Evolutionary conservation across 176 grass and related monocot species (phyloP).

Genomic region (Triticum monococcum): DNA sequence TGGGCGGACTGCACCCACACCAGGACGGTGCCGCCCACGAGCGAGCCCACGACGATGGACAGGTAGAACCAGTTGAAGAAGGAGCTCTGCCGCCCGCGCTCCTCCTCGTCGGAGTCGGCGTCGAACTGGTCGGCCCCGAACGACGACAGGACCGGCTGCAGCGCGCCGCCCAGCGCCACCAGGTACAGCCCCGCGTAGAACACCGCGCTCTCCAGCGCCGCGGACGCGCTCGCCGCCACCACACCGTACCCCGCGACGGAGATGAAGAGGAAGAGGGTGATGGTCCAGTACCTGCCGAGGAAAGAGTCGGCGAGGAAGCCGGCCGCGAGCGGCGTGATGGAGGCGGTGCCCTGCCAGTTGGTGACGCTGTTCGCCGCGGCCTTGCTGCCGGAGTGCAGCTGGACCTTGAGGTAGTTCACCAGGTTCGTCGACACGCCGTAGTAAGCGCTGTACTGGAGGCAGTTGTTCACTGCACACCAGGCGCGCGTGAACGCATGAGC

Average conservation of each 20-base stretch:
- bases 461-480: too few relatives aligned
- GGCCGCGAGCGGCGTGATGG: too few relatives aligned
- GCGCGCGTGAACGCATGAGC: too few relatives aligned
- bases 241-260: slow-evolving; percentile 26
- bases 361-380: too few relatives aligned
- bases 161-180: slow-evolving; percentile 32
- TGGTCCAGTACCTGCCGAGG: too few relatives aligned
- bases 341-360: too few relatives aligned
- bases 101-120: slow-evolving; percentile 19
- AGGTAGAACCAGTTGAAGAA: slow-evolving; percentile 72
- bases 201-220: neutral
- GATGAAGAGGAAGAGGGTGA: too few relatives aligned
- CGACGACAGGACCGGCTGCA: slow-evolving; percentile 30
- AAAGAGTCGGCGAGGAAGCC: too few relatives aligned
- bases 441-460: too few relatives aligned
- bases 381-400: too few relatives aligned
- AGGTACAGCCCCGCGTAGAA: slow-evolving; percentile 56
- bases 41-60: slow-evolving; percentile 41
- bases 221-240: slow-evolving; percentile 31
- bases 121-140: slow-evolving; percentile 59
- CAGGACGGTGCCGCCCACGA: slow-evolving; percentile 45
- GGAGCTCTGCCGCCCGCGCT: neutral
- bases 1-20: slow-evolving; percentile 53
- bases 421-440: too few relatives aligned
- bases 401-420: too few relatives aligned